Conservation (phyloP, 345 rosid genomes). For the Hypericum androsaemum region DNA sequence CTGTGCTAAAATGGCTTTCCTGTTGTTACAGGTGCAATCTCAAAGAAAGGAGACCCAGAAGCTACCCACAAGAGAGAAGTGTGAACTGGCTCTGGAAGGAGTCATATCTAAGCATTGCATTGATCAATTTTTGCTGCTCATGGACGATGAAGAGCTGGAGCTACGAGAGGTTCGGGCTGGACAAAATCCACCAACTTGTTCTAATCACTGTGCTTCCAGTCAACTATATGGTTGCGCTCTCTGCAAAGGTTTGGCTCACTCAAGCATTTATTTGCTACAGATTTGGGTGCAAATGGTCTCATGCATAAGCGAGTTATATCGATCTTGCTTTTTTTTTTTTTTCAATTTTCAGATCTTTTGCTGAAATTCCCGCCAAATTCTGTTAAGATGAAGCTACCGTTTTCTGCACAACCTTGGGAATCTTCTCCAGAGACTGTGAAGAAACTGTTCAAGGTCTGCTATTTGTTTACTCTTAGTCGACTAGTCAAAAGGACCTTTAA, state of each 20-base stretch:
- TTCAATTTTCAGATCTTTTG: slow-evolving; percentile 55
- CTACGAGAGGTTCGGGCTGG: slow-evolving; percentile 65
- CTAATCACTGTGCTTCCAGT: slow-evolving; percentile 51
- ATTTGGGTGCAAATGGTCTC: slow-evolving; percentile 1
- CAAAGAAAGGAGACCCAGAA: slow-evolving; percentile 25
- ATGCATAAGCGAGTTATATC: slow-evolving; percentile 8
- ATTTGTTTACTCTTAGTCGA: too few relatives aligned
- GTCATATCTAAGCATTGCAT: slow-evolving; percentile 24
- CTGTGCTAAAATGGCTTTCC: slow-evolving; percentile 9
- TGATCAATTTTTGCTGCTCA: slow-evolving; percentile 38
- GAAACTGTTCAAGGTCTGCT: slow-evolving; percentile 80
- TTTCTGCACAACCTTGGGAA: slow-evolving; percentile 69
- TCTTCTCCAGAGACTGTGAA: slow-evolving; percentile 67
- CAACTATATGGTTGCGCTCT: slow-evolving; percentile 49
- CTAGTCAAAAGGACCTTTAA: too few relatives aligned
- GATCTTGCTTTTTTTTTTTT: slow-evolving; percentile 12
- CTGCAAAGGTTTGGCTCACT: slow-evolving; percentile 60
- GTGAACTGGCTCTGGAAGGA: slow-evolving; percentile 57
- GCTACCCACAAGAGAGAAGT: slow-evolving; percentile 38
- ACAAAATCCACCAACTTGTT: slow-evolving; percentile 43
- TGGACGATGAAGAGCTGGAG: slow-evolving; percentile 92
- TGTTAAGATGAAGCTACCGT: slow-evolving; percentile 78
- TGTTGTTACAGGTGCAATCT: slow-evolving; percentile 39
- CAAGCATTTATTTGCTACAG: not conserved
- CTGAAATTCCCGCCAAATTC: slow-evolving; percentile 81